phyloP scores from a whole-genome alignment of 2,329 filamentous ascomycete genomes.

The Colletotrichum camelliae region DNA sequence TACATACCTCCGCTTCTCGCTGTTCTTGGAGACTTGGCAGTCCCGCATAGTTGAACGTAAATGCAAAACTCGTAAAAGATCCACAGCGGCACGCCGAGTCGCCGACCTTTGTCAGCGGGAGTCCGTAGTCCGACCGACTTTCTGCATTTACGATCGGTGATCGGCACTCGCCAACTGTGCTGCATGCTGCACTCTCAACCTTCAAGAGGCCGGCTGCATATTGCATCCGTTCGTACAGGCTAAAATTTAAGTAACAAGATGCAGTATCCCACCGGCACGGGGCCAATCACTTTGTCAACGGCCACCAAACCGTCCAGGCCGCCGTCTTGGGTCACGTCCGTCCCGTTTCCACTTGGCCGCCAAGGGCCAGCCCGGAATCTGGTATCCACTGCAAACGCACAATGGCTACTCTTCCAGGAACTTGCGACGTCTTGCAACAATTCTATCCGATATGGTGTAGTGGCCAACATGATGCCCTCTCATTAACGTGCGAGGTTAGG shows the following conservation, averaged over 20 bases:
- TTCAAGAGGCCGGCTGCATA: neutral
- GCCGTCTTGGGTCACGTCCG: neutral
- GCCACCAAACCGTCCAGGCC: neutral
- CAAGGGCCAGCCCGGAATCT: neutral
- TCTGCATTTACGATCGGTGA: neutral
- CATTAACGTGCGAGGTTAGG: slow-evolving; percentile 1
- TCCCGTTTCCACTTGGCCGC: neutral
- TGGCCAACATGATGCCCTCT: slow-evolving; percentile 22
- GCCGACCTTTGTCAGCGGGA: neutral
- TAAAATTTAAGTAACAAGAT: accelerated
- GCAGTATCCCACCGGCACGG: neutral
- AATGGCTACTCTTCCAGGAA: neutral
- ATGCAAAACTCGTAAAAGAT: neutral
- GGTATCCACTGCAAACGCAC: neutral
- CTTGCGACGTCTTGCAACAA: accelerated
- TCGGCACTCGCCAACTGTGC: neutral
- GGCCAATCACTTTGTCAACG: neutral
- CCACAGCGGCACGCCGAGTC: neutral
- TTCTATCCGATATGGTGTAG: slow-evolving; percentile 19
- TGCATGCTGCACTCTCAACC: accelerated
- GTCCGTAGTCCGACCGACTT: neutral
- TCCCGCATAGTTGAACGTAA: neutral
- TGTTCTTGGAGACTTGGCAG: neutral
- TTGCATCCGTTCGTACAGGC: neutral
- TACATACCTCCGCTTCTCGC: neutral